phyloP scores from a whole-genome alignment of 805 yeast species.

The Yarrowia deformans region DNA sequence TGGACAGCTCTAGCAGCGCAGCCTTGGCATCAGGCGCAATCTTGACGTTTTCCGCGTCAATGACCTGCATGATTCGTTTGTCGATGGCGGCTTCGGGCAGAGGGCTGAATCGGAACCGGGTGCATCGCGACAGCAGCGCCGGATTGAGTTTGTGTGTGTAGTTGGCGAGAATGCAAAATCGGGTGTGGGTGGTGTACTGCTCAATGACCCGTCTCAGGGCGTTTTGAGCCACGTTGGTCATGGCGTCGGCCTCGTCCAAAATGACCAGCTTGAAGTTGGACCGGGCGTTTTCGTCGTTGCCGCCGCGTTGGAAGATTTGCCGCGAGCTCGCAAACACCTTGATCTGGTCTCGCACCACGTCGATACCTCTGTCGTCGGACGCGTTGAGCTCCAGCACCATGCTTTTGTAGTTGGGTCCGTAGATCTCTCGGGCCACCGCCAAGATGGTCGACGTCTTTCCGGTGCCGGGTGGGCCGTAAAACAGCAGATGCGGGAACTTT shows the following conservation, averaged over 20 bases:
- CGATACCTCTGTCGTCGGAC: conserved; percentile 96
- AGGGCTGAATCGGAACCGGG: conserved; percentile 92
- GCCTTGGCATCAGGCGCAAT: conserved; percentile 65
- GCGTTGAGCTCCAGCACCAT: conserved; percentile 97
- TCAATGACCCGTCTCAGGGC: conserved; percentile 95
- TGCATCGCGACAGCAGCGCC: conserved; percentile 92
- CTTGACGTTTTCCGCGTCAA: conserved; percentile 68
- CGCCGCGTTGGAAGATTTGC: conserved; percentile 61
- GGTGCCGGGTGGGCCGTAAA: conserved; percentile 97
- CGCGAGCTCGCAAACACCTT: conserved; percentile 95
- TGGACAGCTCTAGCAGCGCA: conserved; percentile 74
- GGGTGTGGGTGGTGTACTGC: conserved; percentile 90
- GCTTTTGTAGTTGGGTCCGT: conserved; percentile 87
- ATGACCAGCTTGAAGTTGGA: conserved; percentile 87
- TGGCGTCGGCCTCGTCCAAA: conserved; percentile 96
- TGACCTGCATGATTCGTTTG: conserved; percentile 71
- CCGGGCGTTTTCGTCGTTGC: conserved; percentile 47
- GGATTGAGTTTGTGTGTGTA: conserved; percentile 96
- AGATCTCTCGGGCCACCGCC: conserved; percentile 85
- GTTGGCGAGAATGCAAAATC: conserved; percentile 94
- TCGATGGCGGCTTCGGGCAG: conserved; percentile 70
- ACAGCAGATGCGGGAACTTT: conserved; percentile 68
- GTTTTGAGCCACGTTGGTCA: conserved; percentile 96
- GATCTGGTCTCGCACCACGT: conserved; percentile 96
- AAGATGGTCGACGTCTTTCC: conserved; percentile 90